Evolutionary conservation across 163 green algal species (phyloP), one percentile per base, ranked within the genome.

Genomic region (Scenedesmus sp.): DNA sequence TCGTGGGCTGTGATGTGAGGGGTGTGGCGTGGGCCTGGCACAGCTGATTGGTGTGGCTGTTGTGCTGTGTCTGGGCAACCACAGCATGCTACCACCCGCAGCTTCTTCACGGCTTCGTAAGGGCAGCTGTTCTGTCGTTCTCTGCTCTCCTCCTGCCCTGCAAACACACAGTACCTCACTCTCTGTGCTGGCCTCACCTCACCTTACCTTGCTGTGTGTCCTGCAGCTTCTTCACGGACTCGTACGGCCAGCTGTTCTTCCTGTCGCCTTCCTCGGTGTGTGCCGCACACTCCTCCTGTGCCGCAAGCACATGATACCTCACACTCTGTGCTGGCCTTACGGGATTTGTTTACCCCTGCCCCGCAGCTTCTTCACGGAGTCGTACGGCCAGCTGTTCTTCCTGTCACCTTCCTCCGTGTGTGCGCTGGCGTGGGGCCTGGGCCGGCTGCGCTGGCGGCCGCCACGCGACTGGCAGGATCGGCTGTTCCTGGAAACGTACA

Each of bases 401-500:
- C 67, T 93, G 23, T 23, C 12, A 4, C 85, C 90, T 54, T 20
- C 59, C 7, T 46, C 62, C 62, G 55, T 12, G 59, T 84, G 67
- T n/a, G 16, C 12, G 18, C 55, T 88, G 46, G 55, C 86, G 23
- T 88, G 70, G 73, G 90, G 55, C 4, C 54, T 84, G 20, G 90
- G 67, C 20, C 52, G 62, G 20, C 64, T 91, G 46, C 7, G 76
- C 4, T 93, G 90, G 90, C 77, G 60, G 52, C 90, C 90, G n/a
- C 90, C 90, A 4, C 23, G n/a, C 8, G 85, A 88, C 23, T 93
- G 90, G 90, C 62, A 79, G 76, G 90, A 93, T 52, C n/a, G 90
- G 52, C 16, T 91, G 15, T 93, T 93, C 57, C 90, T 93, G 12
- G 90, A 91, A n/a, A 91, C 57, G 13, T 93, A 89, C 57, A 70